phyloP scores from a whole-genome alignment of 2,329 filamentous ascomycete genomes.

The Pseudogymnoascus destructans region DNA sequence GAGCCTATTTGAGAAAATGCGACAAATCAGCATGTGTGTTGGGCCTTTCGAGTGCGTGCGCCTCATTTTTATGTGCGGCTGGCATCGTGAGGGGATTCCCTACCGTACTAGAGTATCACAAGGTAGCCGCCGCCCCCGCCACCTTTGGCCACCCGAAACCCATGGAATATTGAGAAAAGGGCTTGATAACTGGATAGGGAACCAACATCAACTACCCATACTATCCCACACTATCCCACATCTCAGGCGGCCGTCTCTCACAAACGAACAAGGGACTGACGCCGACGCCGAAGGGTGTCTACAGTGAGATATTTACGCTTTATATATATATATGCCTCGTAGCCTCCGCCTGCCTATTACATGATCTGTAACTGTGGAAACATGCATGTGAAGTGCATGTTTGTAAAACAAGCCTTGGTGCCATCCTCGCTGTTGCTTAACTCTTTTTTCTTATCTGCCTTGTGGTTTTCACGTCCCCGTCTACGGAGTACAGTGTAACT shows the following conservation, averaged over 20 bases:
- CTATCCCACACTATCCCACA: not conserved
- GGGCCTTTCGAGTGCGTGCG: not conserved
- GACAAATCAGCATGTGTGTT: not conserved
- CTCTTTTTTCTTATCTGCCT: slow-evolving; percentile 1
- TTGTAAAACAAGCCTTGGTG: not conserved
- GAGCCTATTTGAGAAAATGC: not conserved
- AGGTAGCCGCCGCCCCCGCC: not conserved
- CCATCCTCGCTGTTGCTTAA: not conserved
- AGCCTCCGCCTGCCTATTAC: not conserved
- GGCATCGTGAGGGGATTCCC: not conserved
- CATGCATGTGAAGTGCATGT: not conserved
- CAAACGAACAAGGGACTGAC: not conserved
- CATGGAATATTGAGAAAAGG: not conserved
- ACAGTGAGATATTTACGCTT: not conserved
- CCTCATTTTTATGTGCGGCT: not conserved
- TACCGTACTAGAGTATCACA: not conserved
- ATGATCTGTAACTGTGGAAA: not conserved
- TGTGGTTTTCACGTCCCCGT: not conserved
- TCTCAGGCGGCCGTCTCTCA: not conserved
- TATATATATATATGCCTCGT: not conserved
- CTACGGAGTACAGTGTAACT: too few relatives aligned
- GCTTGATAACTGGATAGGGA: not conserved
- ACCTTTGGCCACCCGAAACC: not conserved
- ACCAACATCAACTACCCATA: not conserved
- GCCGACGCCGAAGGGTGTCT: not conserved